Evolutionary conservation across 768 basidiomycete genomes (phyloP), one percentile per base, ranked within the genome.

Genomic region (Suillus ampliporus): DNA sequence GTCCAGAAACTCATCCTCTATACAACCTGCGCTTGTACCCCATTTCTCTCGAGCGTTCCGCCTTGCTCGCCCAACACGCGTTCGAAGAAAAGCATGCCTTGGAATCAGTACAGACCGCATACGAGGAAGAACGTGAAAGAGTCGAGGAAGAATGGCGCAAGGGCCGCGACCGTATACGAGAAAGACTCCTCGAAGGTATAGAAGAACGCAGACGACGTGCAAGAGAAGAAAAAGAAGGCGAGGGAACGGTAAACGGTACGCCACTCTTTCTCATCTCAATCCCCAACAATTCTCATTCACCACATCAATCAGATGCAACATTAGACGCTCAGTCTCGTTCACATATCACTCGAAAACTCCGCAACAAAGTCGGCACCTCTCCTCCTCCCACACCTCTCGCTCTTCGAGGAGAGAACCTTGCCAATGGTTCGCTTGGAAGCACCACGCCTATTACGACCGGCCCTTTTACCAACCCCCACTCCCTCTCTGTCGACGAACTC

Each of bases 181-280:
- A 94, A 68, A 82, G 92, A 17, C 79, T 95, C 35, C 74, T 94
- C 17, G 93, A 94, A 69, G 91, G 93, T 34, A 90, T 95, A 66
- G 92, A 94, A 73, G 93, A 95, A 70, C 82, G 92, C 35, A 76
- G 92, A 60, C 80, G 87, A 67, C 78, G 90, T 63, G 93, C 93
- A 34, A 79, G 93, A 58, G 93, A 95, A 65, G 93, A 95, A 78
- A 94, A 94, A 71, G 93, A 94, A 63, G 91, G 92, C 64, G 93
- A 95, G 68, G 92, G 90, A n/a, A 88, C 86, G 17, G 82, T 85
- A 46, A 88, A 87, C 58, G 89, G 86, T 88, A 53, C 61, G 84
- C 78, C 28, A 11, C 35, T 58, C 43, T 28, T 53, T 57, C 40
- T 44, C 52, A 28, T 43, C 35, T 52, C 35, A 61, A 61, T 54